Evolutionary conservation across 805 yeast genomes (phyloP), one percentile per base, ranked within the genome.

Genomic region (Sugiyamaella qingdaonensis): DNA sequence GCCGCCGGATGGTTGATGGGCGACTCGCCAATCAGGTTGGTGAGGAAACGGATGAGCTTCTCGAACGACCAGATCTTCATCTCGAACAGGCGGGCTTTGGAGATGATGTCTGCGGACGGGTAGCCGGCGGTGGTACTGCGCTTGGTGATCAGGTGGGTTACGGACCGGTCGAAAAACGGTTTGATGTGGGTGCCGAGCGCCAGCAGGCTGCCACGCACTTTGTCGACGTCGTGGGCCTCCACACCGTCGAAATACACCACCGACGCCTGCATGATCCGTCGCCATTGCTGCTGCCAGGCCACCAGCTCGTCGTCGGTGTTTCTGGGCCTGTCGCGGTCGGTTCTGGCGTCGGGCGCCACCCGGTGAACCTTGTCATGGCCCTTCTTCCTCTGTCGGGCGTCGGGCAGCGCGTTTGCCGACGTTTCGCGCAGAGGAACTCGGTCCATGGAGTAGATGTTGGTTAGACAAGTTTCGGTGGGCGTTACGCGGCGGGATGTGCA

Each of bases 11-110:
- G 51, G 19, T 33, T 43, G 14, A 34, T 13, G n/a, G 51, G n/a
- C 14, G 45, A 21, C 36, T 48, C 49, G 37, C 61, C 60, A 10
- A 53, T 33, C 42, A 62, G 44, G 66, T 87, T 81, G 56, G 76
- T 78, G 67, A 90, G 75, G 63, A 91, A 91, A 49, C 96, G 73
- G 62, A 82, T 78, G 1, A 91, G 89, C 68, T 91, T 92, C 52
- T 88, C 95, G 62, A 80, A 84, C 37, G 85, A 81, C 97, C 97
- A 92, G 21, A 91, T 86, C 67, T 91, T 88, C 67, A 86, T 79
- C 55, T 80, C 81, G 18, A 45, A 37, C 19, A 36, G 27, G 47
- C 73, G 74, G 4, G 91, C 95, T 57, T 81, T 78, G 50, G 78
- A 74, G 59, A 89, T 78, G 8, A 88, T 81, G 65, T 91, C 95